These are phyloP conservation scores for Globisporangium radiosum DNA, from an alignment of 352 stramenopile genomes.

Conservation along the genomic window DNA sequence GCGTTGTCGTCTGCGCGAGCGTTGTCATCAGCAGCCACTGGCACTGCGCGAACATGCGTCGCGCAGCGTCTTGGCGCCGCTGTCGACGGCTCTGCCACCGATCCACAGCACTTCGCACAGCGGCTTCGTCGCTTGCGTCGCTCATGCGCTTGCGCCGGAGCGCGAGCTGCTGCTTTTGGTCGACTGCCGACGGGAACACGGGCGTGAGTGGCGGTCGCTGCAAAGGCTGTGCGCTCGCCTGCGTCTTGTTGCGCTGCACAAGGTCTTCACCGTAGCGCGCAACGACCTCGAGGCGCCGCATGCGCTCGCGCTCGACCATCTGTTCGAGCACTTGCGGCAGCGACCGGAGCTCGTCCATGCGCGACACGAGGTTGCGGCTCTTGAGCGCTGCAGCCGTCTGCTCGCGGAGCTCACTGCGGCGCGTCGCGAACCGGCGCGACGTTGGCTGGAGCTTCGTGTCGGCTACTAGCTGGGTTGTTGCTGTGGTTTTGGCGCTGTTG, in stretches of 20 bases:
- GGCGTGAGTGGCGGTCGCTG: slow-evolving; percentile 48
- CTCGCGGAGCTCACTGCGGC: slow-evolving; percentile 39
- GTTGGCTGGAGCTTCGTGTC: slow-evolving; percentile 5
- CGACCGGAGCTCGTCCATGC: slow-evolving; percentile 49
- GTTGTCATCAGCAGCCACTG: slow-evolving; percentile 51
- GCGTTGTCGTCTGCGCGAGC: slow-evolving; percentile 25
- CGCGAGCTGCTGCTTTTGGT: slow-evolving; percentile 41
- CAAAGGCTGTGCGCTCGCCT: slow-evolving; percentile 24
- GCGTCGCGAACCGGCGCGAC: slow-evolving; percentile 25
- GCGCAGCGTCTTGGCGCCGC: slow-evolving; percentile 24
- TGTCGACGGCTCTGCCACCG: slow-evolving; percentile 47
- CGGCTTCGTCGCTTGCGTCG: slow-evolving; percentile 33
- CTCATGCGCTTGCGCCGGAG: slow-evolving; percentile 46
- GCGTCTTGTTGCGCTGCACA: slow-evolving; percentile 40
- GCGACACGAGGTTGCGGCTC: slow-evolving; percentile 38
- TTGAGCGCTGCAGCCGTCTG: slow-evolving; percentile 47
- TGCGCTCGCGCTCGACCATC: slow-evolving; percentile 26
- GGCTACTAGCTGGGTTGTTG: background rate
- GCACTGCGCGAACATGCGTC: slow-evolving; percentile 33
- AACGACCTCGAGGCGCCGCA: slow-evolving; percentile 34
- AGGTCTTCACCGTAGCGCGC: slow-evolving; percentile 40
- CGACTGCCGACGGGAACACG: slow-evolving; percentile 43
- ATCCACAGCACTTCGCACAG: slow-evolving; percentile 27
- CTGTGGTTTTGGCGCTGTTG: too few species aligned
- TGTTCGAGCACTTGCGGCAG: slow-evolving; percentile 45